Evolutionary conservation across 495 filamentous ascomycete species (phyloP).

Genomic region (Rhypophila decipiens): DNA sequence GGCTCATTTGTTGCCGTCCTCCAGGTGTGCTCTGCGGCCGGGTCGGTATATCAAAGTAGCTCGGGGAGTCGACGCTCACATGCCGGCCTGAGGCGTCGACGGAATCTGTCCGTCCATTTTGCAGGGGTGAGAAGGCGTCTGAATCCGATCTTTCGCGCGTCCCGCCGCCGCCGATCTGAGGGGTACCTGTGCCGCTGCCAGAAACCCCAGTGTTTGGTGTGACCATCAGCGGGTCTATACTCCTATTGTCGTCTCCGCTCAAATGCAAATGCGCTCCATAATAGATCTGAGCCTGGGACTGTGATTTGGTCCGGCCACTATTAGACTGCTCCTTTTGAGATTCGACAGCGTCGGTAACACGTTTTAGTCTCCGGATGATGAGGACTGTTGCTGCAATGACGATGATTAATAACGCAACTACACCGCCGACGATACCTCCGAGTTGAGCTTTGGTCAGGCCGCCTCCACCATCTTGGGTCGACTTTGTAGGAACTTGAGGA

Average conservation of each 20-base stretch:
- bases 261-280: slow-evolving; percentile 15
- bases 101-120: slow-evolving; percentile 16
- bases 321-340: slow-evolving; percentile 25
- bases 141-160: slow-evolving; percentile 17
- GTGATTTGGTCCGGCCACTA: slow-evolving; percentile 12
- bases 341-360: slow-evolving; percentile 20
- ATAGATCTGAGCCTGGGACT: slow-evolving; percentile 18
- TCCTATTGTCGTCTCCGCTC: slow-evolving; percentile 13
- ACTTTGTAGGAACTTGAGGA: slow-evolving; percentile 7
- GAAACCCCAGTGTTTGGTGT: slow-evolving; percentile 4
- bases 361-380: slow-evolving; percentile 34
- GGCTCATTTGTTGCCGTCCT: slow-evolving; percentile 13
- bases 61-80: slow-evolving; percentile 26
- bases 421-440: slow-evolving; percentile 41
- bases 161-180: slow-evolving; percentile 3
- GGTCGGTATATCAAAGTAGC: slow-evolving; percentile 21
- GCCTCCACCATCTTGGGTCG: neutral
- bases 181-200: slow-evolving; percentile 7
- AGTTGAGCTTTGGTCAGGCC: slow-evolving; percentile 27
- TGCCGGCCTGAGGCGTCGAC: slow-evolving; percentile 18
- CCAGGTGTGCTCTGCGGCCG: slow-evolving; percentile 14
- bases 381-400: slow-evolving; percentile 31
- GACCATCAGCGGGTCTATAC: slow-evolving; percentile 20
- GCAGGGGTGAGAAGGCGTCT: slow-evolving; percentile 12
- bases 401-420: slow-evolving; percentile 28